Evolutionary conservation across 2,329 filamentous ascomycete genomes (phyloP), one percentile per base, ranked within the genome.

Genomic region (Diatrype stigma): DNA sequence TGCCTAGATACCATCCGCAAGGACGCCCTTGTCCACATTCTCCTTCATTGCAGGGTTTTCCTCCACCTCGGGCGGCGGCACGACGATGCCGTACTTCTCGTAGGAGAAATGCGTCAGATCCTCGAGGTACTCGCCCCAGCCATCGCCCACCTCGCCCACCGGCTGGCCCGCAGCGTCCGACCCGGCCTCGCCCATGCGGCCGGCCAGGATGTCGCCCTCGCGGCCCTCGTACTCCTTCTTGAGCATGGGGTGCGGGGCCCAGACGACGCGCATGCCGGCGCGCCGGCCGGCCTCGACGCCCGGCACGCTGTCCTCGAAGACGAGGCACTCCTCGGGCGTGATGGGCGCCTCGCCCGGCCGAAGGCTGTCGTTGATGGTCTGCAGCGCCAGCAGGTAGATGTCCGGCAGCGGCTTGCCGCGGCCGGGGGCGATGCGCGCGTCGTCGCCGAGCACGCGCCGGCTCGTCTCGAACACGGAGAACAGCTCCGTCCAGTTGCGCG

Each of bases 341-440:
- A 99, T 86, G 52, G 80, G 73, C 57, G 78, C 73, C 47, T 87
- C 84, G 37, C 82, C 83, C 3, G 77, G 71, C 0, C 76, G 73
- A 6, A 95, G 75, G 16, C 83, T 82, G 42, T 82, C 81, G 70
- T 99, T 99, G 67, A 99, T 86, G 3, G 85, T 89, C 69, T 88
- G 77, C 50, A 99, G 75, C 0, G 94, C 93, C 1, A 97, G 76
- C 8, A 95, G 73, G 70, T 96, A 97, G 60, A 99, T 99, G 70
- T 99, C 93, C 0, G 93, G 94, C 30, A 93, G 80, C 0, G 94
- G 94, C 72, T 99, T 99, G 12, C 94, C 94, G n/a, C 90, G 76
- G 0, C 93, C 93, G 3, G 78, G 70, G 1, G 80, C 74, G 59
- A 99, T 89, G 47, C 94, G 80, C 6, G 75, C 65, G 67, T 99